Evolutionary conservation across 331 rosid genomes (phyloP), one percentile per base, ranked within the genome.

Genomic region (Telfairia occidentalis): DNA sequence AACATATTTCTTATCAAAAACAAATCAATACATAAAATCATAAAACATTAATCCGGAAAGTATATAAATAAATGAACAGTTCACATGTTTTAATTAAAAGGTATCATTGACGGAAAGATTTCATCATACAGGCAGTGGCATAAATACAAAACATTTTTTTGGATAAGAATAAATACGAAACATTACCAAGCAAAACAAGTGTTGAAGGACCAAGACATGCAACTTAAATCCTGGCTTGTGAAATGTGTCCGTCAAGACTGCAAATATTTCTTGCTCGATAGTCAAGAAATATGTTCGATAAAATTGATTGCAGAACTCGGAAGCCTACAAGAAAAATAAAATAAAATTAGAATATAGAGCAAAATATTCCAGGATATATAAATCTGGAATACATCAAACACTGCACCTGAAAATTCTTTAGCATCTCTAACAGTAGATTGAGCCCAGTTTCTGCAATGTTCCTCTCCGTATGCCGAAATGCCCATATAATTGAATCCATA

Each of bases 181-280:
- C 73, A 50, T n/a, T 85, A 92, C 98, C 89, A 90, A 88, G 87
- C 90, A 89, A 83, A 90, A 87, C 79, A 93, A 79, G 77, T 93
- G 98, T 71, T 90, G 98, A 32, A 93, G 97, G 82, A 93, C 97
- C 82, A 84, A 73, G 80, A 93, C 96, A 83, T 93, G 98, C 71
- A 93, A 84, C 90, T 93, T 93, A 87, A 93, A 93, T 73, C 98
- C 97, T 48, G 97, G 98, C 83, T 93, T 93, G 83, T 93, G 98
- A 75, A 93, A 93, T 0, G 97, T 93, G 84, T 93, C 97, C 16
- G 96, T 93, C 86, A 90, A 81, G 77, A 90, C 97, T 40, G 96
- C 98, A 86, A 90, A 93, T 77, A 89, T 90, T 84, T 93, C 98
- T 84, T 85, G 93, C 84, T 88, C 98, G 12, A 90, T 88, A 55